Evolutionary conservation across 2,329 filamentous ascomycete species (phyloP).

Genomic region (Colletotrichum sp.): DNA sequence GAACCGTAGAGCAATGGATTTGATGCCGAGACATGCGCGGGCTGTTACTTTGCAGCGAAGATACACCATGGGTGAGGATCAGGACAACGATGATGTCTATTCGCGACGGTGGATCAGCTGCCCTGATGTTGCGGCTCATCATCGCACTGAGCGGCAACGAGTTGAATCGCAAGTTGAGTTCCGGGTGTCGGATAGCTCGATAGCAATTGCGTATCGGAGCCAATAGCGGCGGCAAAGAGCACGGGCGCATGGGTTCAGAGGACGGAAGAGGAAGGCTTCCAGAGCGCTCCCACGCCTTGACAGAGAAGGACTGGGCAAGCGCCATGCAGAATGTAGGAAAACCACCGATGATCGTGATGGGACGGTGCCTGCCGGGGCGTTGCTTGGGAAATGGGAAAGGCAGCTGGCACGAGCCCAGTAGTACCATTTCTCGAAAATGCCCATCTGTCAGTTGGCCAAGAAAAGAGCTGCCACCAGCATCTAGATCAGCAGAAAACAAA

Average conservation of each 20-base stretch:
- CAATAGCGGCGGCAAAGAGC: neutral
- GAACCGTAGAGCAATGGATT: neutral
- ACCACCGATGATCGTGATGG: neutral
- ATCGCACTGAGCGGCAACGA: neutral
- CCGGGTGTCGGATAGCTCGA: neutral
- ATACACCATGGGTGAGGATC: neutral
- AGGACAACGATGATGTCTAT: neutral
- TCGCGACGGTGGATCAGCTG: neutral
- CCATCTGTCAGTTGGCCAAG: neutral
- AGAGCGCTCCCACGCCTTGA: neutral
- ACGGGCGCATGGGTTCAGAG: neutral
- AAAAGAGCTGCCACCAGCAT: neutral
- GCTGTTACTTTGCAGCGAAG: neutral
- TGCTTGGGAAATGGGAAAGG: neutral
- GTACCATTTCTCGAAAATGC: neutral
- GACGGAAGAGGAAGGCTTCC: constrained; percentile 12
- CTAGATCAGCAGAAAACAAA: neutral
- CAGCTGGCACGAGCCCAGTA: neutral
- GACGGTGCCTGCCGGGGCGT: neutral
- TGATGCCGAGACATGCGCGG: neutral
- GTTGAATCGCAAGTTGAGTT: neutral
- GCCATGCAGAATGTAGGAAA: neutral
- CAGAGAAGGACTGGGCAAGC: neutral
- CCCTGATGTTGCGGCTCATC: neutral
- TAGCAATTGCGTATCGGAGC: neutral